Conservation (phyloP, 2,329 filamentous ascomycete genomes). For the Penicillium hordei region DNA sequence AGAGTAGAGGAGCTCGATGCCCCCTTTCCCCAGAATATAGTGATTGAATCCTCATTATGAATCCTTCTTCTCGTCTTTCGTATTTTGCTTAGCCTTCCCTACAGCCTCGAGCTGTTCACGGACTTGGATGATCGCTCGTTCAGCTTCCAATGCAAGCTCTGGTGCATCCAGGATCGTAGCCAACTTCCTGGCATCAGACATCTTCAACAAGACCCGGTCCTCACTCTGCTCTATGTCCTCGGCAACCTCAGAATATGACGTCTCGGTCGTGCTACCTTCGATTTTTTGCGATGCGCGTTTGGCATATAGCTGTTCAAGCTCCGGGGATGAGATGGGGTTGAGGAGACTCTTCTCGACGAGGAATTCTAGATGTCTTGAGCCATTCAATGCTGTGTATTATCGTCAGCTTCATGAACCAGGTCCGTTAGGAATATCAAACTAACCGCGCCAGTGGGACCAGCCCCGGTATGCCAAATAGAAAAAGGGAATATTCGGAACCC, state of each 20-base stretch:
- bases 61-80: constrained; percentile 27
- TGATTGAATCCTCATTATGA: constrained; percentile 10
- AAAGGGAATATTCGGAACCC: constrained; percentile 90
- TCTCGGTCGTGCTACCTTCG: constrained; percentile 29
- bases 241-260: constrained; percentile 32
- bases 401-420: constrained; percentile 7
- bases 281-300: constrained; percentile 37
- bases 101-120: constrained; percentile 39
- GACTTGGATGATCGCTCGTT: constrained; percentile 75
- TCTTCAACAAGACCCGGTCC: constrained; percentile 48
- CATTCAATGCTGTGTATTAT: constrained; percentile 62
- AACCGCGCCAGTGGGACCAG: constrained; percentile 81
- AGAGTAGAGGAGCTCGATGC: background rate
- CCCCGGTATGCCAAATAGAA: constrained; percentile 90
- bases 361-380: constrained; percentile 81
- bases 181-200: constrained; percentile 56
- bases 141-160: constrained; percentile 69
- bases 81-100: constrained; percentile 19
- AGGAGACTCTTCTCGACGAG: constrained; percentile 73
- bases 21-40: background rate
- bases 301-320: constrained; percentile 74
- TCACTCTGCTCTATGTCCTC: constrained; percentile 42
- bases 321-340: constrained; percentile 61
- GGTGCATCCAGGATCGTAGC: constrained; percentile 65
- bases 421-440: constrained; percentile 22